Conservation (phyloP, 768 basidiomycete species). For the Steccherinum ochraceum region DNA sequence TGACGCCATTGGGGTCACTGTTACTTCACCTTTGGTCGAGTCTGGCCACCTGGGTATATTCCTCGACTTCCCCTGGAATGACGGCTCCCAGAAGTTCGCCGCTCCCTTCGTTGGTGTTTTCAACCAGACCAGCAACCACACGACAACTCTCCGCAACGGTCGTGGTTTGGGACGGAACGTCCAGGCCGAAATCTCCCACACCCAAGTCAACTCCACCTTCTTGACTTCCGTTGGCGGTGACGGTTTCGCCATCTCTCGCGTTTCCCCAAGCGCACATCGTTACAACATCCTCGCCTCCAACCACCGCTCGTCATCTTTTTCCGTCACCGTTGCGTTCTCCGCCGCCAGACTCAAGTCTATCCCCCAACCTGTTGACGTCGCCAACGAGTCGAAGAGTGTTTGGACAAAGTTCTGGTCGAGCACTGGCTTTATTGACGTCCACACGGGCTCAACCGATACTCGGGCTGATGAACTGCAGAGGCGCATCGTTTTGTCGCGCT, state of each 20-base stretch:
- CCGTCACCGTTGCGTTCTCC: conserved; percentile 32
- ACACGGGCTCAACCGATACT: conserved; percentile 41
- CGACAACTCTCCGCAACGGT: conserved; percentile 29
- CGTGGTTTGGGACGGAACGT: conserved; percentile 12
- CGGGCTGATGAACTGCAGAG: conserved; percentile 51
- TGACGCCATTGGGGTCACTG: conserved; percentile 33
- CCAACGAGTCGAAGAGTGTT: conserved; percentile 27
- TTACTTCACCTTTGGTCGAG: conserved; percentile 36
- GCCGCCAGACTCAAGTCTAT: conserved; percentile 11
- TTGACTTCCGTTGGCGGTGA: conserved; percentile 38
- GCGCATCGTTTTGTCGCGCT: conserved; percentile 48
- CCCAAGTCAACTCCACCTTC: conserved; percentile 33
- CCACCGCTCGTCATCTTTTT: conserved; percentile 21
- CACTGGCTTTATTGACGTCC: conserved; percentile 46
- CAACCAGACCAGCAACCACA: conserved; percentile 41
- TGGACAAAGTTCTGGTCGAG: conserved; percentile 46
- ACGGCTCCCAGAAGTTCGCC: conserved; percentile 47
- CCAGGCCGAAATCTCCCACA: conserved; percentile 37
- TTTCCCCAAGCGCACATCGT: conserved; percentile 37
- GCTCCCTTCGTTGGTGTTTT: conserved; percentile 54
- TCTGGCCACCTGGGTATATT: conserved; percentile 38
- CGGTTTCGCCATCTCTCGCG: conserved; percentile 32
- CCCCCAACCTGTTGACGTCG: conserved; percentile 21
- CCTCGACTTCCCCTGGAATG: conserved; percentile 58
- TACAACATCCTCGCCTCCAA: conserved; percentile 37